These are phyloP conservation scores for Aspergillus asperescens DNA, from an alignment of 495 filamentous ascomycete species.

Conservation along the genomic window DNA sequence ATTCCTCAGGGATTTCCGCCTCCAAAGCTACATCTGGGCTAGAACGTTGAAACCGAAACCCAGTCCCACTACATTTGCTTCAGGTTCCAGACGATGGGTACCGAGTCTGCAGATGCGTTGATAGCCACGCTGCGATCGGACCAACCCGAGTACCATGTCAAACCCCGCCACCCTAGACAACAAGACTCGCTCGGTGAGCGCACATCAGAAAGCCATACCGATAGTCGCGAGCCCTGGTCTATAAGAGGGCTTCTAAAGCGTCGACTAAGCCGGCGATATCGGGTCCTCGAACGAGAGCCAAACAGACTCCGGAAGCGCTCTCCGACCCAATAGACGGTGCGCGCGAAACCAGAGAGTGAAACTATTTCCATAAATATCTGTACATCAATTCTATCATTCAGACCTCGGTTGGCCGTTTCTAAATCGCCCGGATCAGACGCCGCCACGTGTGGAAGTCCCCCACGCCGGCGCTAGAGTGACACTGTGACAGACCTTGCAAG, in stretches of 20 bases:
- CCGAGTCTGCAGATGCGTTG: constrained; percentile 29
- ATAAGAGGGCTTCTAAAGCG: constrained; percentile 37
- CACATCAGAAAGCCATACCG: constrained; percentile 2
- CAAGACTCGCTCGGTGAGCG: constrained; percentile 11
- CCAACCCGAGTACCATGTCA: constrained; percentile 1
- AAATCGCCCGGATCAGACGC: not conserved
- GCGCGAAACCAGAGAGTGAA: no score
- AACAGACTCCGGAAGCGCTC: constrained; percentile 40
- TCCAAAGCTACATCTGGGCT: not conserved
- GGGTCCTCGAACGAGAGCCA: constrained; percentile 40
- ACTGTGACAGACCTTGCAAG: not conserved
- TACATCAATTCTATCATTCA: not conserved
- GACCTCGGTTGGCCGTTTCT: not conserved
- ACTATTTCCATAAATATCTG: not conserved
- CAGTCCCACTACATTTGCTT: not conserved
- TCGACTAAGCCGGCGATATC: constrained; percentile 36
- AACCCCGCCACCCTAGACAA: constrained; percentile 2
- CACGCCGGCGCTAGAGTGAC: constrained; percentile 1
- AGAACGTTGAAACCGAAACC: no score
- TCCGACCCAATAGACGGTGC: constrained; percentile 15
- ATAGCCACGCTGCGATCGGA: constrained; percentile 14
- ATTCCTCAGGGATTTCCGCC: no score
- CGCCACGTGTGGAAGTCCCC: constrained; percentile 13
- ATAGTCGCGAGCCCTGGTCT: constrained; percentile 32
- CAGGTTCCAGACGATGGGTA: constrained; percentile 22